Evolutionary conservation across 2,329 filamentous ascomycete genomes (phyloP), one percentile per base, ranked within the genome.

Genomic region (Pezicula neosporulosa): DNA sequence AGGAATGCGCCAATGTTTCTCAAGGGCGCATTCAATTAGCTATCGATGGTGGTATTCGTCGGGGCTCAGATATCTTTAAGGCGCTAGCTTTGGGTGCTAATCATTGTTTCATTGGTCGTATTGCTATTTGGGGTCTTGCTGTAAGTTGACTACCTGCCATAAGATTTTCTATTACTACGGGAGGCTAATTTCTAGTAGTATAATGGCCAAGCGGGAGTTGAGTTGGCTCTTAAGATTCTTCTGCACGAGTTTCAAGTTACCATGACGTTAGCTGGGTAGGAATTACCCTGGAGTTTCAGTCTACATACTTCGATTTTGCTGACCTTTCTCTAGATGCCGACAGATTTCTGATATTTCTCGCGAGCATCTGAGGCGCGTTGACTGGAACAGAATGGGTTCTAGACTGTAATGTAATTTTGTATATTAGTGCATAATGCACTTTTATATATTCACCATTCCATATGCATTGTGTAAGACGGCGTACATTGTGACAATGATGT

Each of bases 31-130:
- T 42, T 42, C 38, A 42, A 9, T 42, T 42, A 19, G 38, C 38
- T 45, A 68, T 86, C 3, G 83, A 87, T 54, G 81, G 82, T 1
- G 83, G 83, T 0, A 74, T 87, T 44, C 70, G 75, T 2, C 70
- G 82, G 10, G 83, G 83, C 0, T 78, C 80, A 0, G 83, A 87
- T 57, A 76, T 86, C 2, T 71, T 87, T 55, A 86, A 86, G 64
- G 81, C 80, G 0, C 59, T 86, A 10, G 82, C 80, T 47, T 68
- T 86, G 0, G 83, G 84, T 0, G 83, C 81, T 0, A 80, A 69
- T 19, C 38, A 42, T 19, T 42, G 38, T 9, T 42, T 42, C 39
- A 82, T 78, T 0, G 83, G 81, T 0, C 82, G 82, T 0, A 65
- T 87, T 28, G 57, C 65, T 1, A 65, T 69, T 9, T 69, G 67